phyloP scores from a whole-genome alignment of 2,329 filamentous ascomycete genomes.

The Atkinsonella texensis region DNA sequence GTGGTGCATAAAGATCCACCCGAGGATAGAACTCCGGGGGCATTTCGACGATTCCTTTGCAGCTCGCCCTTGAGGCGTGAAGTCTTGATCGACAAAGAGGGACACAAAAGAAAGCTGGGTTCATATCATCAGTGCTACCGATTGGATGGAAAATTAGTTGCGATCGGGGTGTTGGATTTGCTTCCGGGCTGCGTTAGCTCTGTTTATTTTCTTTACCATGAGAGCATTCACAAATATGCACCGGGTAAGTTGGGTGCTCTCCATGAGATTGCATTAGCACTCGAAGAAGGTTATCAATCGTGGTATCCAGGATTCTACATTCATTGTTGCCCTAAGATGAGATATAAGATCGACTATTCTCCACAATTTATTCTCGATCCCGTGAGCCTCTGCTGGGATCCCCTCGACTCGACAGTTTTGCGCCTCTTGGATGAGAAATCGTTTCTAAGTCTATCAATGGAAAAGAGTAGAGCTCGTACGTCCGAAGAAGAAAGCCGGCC shows the following conservation, averaged over 20 bases:
- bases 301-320: constrained; percentile 81
- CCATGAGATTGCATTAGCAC: constrained; percentile 58
- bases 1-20: constrained; percentile 58
- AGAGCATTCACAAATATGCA: constrained; percentile 55
- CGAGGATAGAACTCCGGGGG: constrained; percentile 42
- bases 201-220: constrained; percentile 75
- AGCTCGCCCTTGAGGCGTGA: constrained; percentile 49
- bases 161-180: constrained; percentile 65
- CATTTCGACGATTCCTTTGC: constrained; percentile 66
- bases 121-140: constrained; percentile 77
- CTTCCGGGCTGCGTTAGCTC: constrained; percentile 67
- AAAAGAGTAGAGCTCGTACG: constrained; percentile 12
- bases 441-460: constrained; percentile 39
- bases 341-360: constrained; percentile 69
- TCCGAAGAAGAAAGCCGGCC: not conserved
- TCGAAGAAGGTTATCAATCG: constrained; percentile 57
- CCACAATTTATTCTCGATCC: constrained; percentile 67
- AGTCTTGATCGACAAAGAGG: constrained; percentile 31
- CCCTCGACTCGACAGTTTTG: constrained; percentile 40
- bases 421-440: constrained; percentile 38
- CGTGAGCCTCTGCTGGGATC: constrained; percentile 49
- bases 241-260: constrained; percentile 69
- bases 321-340: constrained; percentile 70
- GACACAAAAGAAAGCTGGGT: constrained; percentile 45
- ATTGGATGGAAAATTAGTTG: constrained; percentile 62